phyloP scores from a whole-genome alignment of 169 alveolate genomes.

The Haemoproteus tartakovskyi region DNA sequence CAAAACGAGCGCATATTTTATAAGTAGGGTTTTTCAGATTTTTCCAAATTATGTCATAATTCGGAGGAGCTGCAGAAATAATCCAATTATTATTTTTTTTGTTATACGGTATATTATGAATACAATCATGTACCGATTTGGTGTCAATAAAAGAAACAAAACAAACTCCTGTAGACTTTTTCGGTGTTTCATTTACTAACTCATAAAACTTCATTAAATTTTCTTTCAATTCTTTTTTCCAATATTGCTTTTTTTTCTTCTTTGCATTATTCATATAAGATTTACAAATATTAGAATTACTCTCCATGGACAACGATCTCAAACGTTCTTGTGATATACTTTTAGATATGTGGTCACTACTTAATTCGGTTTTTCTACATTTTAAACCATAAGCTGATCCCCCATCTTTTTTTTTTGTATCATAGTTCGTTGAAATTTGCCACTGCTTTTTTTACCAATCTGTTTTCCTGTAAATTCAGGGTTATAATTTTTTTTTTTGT shows the following conservation, averaged over 20 bases:
- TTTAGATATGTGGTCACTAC: no score
- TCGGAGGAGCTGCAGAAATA: constrained; percentile 56
- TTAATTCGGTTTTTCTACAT: no score
- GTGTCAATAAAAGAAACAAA: constrained; percentile 61
- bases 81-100: constrained; percentile 56
- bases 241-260: constrained; percentile 50
- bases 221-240: constrained; percentile 61
- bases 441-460: no score
- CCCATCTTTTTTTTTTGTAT: no score
- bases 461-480: no score
- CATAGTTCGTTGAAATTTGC: no score
- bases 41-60: constrained; percentile 59
- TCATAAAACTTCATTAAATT: constrained; percentile 42
- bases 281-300: no score
- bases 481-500: no score
- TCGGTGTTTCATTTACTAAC: constrained; percentile 53
- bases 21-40: constrained; percentile 39
- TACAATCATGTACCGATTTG: constrained; percentile 57
- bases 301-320: no score
- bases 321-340: no score
- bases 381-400: no score
- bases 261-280: no score
- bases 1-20: constrained; percentile 42
- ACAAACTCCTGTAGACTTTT: constrained; percentile 58
- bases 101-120: constrained; percentile 47